A percentile compares a stretch with the other conserved stretches of the same genome.
These are phyloP conservation scores for Yamadazyma sp. DNA, from an alignment of 1,139 yeast species.

Conservation along the genomic window DNA sequence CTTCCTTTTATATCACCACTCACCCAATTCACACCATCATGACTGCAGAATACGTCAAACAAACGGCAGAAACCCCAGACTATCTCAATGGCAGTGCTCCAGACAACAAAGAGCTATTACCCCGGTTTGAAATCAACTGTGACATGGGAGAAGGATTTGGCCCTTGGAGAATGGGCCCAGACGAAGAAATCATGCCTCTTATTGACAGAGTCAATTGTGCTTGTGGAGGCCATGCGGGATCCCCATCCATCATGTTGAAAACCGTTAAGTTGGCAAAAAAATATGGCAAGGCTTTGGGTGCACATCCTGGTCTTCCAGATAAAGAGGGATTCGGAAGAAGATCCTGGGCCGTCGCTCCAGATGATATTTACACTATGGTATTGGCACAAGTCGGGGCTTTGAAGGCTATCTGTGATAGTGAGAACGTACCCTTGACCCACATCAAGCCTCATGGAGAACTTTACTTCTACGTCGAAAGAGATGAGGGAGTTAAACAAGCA, in stretches of 20 bases:
- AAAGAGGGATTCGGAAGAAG: constrained; percentile 38
- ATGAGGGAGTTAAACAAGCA: constrained; percentile 33
- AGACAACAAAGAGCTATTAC: constrained; percentile 14
- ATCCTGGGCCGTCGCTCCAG: constrained; percentile 30
- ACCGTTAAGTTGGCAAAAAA: constrained; percentile 34
- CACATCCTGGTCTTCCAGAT: constrained; percentile 41
- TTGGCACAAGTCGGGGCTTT: constrained; percentile 40
- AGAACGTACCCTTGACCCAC: constrained; percentile 30
- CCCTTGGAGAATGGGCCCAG: constrained; percentile 38
- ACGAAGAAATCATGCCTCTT: constrained; percentile 37
- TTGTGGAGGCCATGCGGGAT: constrained; percentile 43
- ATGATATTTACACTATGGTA: constrained; percentile 33
- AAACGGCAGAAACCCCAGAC: constrained; percentile 13
- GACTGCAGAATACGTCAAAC: constrained; percentile 7
- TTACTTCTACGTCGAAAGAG: constrained; percentile 33
- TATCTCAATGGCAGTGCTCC: constrained; percentile 14
- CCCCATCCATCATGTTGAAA: constrained; percentile 29
- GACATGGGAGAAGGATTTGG: constrained; percentile 44
- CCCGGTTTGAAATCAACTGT: constrained; percentile 28
- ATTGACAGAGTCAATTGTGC: constrained; percentile 41
- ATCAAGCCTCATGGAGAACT: constrained; percentile 40
- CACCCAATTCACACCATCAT: too few species aligned
- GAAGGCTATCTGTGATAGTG: constrained; percentile 34
- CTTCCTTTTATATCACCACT: too few species aligned
- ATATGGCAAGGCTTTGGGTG: constrained; percentile 31